phyloP scores from a whole-genome alignment of 805 yeast species.

The Metschnikowia aberdeeniae region DNA sequence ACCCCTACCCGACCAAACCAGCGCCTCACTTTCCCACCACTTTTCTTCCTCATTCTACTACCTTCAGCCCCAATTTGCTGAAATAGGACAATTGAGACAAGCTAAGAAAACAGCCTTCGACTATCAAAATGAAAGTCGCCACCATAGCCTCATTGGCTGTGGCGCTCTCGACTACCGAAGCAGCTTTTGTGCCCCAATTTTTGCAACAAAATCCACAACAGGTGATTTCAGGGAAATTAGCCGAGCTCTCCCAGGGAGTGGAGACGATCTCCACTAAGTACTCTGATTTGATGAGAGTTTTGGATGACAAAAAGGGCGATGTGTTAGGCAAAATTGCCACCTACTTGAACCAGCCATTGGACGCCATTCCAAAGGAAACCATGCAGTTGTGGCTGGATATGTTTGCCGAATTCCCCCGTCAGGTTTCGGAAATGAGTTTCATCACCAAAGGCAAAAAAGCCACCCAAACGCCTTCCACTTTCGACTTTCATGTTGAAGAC shows the following conservation, averaged over 20 bases:
- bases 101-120: neutral
- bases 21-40: neutral
- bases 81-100: neutral
- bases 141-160: constrained; percentile 11
- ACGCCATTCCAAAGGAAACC: constrained; percentile 45
- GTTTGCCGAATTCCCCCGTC: constrained; percentile 56
- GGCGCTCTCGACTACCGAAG: constrained; percentile 14
- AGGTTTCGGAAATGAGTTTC: constrained; percentile 46
- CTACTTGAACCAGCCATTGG: constrained; percentile 49
- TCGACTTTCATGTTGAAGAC: constrained; percentile 38
- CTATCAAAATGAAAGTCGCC: constrained; percentile 7
- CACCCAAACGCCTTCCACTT: constrained; percentile 15
- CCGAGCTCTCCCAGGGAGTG: constrained; percentile 8
- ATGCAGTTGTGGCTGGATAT: constrained; percentile 60
- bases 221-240: constrained; percentile 9
- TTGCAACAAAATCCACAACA: constrained; percentile 11
- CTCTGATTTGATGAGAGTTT: constrained; percentile 12
- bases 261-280: constrained; percentile 12
- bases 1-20: neutral
- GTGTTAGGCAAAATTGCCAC: constrained; percentile 47
- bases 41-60: neutral
- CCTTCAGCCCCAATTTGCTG: neutral
- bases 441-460: constrained; percentile 47
- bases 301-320: constrained; percentile 17
- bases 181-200: constrained; percentile 13